These are phyloP conservation scores for Didymella exigua DNA, from an alignment of 2,329 filamentous ascomycete species.

Conservation along the genomic window DNA sequence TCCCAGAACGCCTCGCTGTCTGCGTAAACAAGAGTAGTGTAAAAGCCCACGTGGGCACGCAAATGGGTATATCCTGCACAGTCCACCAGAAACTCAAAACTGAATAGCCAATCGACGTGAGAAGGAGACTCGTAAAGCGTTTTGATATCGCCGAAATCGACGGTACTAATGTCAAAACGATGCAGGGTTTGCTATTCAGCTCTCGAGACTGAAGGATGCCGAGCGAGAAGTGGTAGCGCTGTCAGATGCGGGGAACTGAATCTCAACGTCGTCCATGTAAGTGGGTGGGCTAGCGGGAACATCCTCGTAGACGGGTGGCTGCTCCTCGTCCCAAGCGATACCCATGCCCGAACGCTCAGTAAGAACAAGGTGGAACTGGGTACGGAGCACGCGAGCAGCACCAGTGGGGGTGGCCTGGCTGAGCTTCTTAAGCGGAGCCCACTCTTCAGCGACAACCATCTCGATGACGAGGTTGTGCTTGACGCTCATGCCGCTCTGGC, in stretches of 20 bases:
- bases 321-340: conserved; percentile 96
- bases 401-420: conserved; percentile 84
- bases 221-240: conserved; percentile 49
- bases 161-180: conserved; percentile 2
- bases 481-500: conserved; percentile 75
- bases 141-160: conserved; percentile 8
- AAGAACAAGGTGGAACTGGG: conserved; percentile 83
- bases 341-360: conserved; percentile 86
- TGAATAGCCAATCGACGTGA: conserved; percentile 24
- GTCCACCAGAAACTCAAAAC: conserved; percentile 24
- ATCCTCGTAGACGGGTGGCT: conserved; percentile 91
- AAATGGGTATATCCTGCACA: conserved; percentile 39
- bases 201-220: conserved; percentile 32
- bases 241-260: conserved; percentile 22
- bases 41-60: conserved; percentile 1
- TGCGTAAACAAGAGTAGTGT: conserved; percentile 5
- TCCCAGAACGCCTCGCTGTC: conserved; percentile 14
- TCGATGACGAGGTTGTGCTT: conserved; percentile 88
- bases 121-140: conserved; percentile 30
- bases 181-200: conserved; percentile 9
- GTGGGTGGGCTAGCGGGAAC: conserved; percentile 83
- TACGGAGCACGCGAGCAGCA: conserved; percentile 85
- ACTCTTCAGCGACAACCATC: conserved; percentile 93
- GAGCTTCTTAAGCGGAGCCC: conserved; percentile 70
- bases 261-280: conserved; percentile 46